Evolutionary conservation across 2,329 filamentous ascomycete genomes (phyloP).

Genomic region (Trichophyton mentagrophytes): DNA sequence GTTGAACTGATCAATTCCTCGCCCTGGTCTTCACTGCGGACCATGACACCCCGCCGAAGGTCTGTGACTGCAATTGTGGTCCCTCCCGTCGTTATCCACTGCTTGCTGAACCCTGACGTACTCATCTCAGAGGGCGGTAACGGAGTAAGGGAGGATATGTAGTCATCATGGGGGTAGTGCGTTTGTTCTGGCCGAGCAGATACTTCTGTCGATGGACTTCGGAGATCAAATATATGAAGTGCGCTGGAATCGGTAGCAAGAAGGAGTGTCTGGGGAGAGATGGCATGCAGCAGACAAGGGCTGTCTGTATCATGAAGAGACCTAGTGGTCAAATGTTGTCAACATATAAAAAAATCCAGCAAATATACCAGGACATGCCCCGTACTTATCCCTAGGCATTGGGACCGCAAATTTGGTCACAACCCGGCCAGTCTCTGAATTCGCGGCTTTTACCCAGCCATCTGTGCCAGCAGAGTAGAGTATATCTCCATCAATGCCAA

Average conservation of each 20-base stretch:
- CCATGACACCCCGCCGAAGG: conserved; percentile 69
- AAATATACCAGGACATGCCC: conserved; percentile 2
- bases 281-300: conserved; percentile 67
- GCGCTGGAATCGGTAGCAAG: conserved; percentile 83
- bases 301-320: conserved; percentile 42
- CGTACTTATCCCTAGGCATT: conserved; percentile 29
- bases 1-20: conserved; percentile 76
- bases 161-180: conserved; percentile 80
- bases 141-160: conserved; percentile 75
- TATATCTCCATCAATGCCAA: conserved; percentile 63
- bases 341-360: background rate
- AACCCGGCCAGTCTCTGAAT: conserved; percentile 51
- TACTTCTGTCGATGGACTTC: conserved; percentile 44
- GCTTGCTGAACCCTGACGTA: conserved; percentile 80
- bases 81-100: conserved; percentile 88
- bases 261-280: conserved; percentile 78
- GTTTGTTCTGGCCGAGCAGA: conserved; percentile 59
- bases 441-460: conserved; percentile 50
- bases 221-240: conserved; percentile 76
- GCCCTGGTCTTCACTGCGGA: conserved; percentile 86
- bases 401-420: conserved; percentile 73
- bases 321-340: background rate
- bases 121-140: conserved; percentile 67
- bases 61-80: conserved; percentile 86
- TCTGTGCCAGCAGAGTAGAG: conserved; percentile 50